Evolutionary conservation across 2,329 filamentous ascomycete species (phyloP), one percentile per base, ranked within the genome.

Genomic region (Bretziella fagacearum): DNA sequence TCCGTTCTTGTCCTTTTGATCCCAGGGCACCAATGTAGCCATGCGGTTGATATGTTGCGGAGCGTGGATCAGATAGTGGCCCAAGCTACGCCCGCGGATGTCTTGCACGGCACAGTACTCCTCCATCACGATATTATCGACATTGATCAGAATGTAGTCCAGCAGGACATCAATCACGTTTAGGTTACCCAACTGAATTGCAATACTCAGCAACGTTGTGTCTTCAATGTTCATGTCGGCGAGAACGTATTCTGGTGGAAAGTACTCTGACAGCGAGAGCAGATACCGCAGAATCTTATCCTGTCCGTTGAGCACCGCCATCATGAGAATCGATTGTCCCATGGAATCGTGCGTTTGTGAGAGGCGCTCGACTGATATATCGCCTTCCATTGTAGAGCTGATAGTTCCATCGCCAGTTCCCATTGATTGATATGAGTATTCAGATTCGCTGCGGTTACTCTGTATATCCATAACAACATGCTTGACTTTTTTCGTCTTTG

Each of bases 1-100:
- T 0, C 91, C 91, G 58, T 96, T 95, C 60, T 86, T 93, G 62
- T 98, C 91, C 54, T 81, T 85, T 60, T 93, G 77, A 49, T 77
- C 74, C 91, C 91, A 98, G 6, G 85, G 83, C 46, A 98, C 67
- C 53, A 89, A 64, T 51, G 73, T 70, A 2, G 86, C 87, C 51
- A 96, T 79, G 47, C 73, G 71, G 37, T 69, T 65, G 54, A 98
- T 91, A 17, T 98, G 67, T 46, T 74, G 70, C 2, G 91, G 91
- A 6, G 84, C 80, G 57, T 94, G 83, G 64, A 98, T 98, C 13
- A 98, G 70, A 60, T 98, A 98, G 62, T 98, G 91, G n/a, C 81
- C 91, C 45, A 84, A 74, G 52, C 86, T 93, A 55, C 91, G 79
- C 18, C 89, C 91, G 66, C 86, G 81, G 30, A 73, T 76, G 57